Percentiles rank a stretch among this genome's conserved stretches.
Evolutionary conservation across 192 early-diverging fungal genomes (phyloP).

Genomic region (Coemansia sp.): DNA sequence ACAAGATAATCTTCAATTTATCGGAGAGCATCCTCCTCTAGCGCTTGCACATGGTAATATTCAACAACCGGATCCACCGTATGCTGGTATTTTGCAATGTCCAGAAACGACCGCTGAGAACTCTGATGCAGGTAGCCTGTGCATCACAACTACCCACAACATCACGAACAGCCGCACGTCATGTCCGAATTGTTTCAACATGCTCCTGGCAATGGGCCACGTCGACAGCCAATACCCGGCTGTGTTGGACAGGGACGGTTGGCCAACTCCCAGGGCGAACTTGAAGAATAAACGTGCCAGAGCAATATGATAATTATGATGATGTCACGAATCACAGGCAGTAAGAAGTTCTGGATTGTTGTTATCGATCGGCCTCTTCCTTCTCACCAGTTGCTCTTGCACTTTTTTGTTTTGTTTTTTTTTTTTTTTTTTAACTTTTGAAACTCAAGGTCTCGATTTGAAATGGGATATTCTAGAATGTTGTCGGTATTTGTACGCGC

Average conservation of each 20-base stretch:
- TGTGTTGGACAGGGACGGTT: slow-evolving; percentile 13
- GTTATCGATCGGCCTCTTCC: background rate
- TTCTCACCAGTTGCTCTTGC: background rate
- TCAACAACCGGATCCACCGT: background rate
- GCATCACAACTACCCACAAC: background rate
- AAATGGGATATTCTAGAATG: background rate
- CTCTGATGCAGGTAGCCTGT: background rate
- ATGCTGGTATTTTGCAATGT: background rate
- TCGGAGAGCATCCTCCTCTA: background rate
- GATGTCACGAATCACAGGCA: slow-evolving; percentile 1
- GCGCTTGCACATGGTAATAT: background rate
- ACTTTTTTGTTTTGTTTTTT: background rate
- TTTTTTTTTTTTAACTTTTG: background rate
- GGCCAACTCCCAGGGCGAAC: slow-evolving; percentile 14
- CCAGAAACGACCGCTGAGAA: background rate
- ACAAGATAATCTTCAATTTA: background rate
- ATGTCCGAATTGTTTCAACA: slow-evolving; percentile 18
- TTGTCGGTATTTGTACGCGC: background rate
- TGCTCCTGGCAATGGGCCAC: slow-evolving; percentile 29
- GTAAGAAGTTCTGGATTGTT: background rate
- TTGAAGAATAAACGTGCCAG: background rate
- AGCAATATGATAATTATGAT: background rate
- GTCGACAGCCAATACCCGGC: slow-evolving; percentile 24
- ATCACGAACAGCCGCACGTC: slow-evolving; percentile 29
- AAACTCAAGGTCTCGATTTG: background rate